Evolutionary conservation across 306 rosid species (phyloP).

Genomic region (Malus sieversii): DNA sequence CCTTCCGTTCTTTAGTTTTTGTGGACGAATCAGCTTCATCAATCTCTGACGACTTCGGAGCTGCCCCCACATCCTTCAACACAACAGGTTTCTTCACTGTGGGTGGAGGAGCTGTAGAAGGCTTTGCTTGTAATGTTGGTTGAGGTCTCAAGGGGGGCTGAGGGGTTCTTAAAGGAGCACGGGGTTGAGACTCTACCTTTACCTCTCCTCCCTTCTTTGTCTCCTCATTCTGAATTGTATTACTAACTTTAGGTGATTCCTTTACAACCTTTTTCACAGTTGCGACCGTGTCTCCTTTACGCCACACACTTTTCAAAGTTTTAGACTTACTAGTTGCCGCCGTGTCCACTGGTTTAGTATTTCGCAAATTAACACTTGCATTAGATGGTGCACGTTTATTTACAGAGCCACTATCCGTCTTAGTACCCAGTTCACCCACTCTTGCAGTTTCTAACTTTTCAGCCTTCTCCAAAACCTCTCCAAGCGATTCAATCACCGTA

Average conservation of each 20-base stretch:
- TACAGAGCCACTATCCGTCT: constrained; percentile 36
- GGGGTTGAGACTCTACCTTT: constrained; percentile 32
- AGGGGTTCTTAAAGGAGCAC: constrained; percentile 31
- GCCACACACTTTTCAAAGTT: constrained; percentile 90
- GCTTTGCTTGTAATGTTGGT: constrained; percentile 61
- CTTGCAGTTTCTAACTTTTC: constrained; percentile 59
- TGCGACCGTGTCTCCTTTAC: constrained; percentile 82
- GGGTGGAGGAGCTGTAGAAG: constrained; percentile 54
- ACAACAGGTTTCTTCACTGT: constrained; percentile 52
- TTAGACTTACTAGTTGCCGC: constrained; percentile 38
- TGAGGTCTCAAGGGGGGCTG: constrained; percentile 53
- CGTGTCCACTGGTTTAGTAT: constrained; percentile 18
- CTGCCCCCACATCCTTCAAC: constrained; percentile 76
- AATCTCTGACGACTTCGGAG: constrained; percentile 13
- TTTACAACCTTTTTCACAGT: constrained; percentile 54
- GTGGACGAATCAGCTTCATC: constrained; percentile 25
- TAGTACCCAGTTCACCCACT: constrained; percentile 20
- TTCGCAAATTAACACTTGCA: constrained; percentile 22
- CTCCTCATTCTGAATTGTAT: constrained; percentile 26
- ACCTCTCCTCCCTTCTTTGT: constrained; percentile 27
- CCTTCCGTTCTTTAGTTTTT: constrained; percentile 49
- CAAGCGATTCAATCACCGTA: constrained; percentile 84
- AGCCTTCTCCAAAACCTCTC: constrained; percentile 94
- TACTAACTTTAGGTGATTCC: constrained; percentile 44
- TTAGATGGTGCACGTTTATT: constrained; percentile 34